phyloP scores from a whole-genome alignment of 768 basidiomycete species.

The Candolleomyces eurysporus region DNA sequence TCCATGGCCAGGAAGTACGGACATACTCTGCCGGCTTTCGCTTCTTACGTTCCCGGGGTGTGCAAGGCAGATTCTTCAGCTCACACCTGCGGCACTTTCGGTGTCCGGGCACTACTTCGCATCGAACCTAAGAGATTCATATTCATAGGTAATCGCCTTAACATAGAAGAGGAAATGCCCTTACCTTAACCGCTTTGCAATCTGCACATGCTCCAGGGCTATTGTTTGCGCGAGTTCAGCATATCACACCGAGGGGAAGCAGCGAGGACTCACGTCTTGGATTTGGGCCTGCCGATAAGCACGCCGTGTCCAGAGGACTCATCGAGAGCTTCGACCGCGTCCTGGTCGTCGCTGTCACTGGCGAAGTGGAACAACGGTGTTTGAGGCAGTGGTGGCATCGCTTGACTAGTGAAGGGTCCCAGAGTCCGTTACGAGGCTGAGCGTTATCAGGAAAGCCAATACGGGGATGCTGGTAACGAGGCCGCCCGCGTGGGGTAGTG shows the following conservation, averaged over 20 bases:
- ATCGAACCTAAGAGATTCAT: conserved; percentile 41
- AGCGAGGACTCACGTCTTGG: not conserved
- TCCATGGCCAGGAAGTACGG: not conserved
- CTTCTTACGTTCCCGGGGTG: conserved; percentile 50
- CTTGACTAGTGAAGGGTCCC: not conserved
- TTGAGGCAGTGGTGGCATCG: not conserved
- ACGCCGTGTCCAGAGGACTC: conserved; percentile 2
- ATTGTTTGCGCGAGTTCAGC: not conserved
- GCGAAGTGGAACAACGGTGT: not conserved
- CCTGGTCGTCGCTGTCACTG: conserved; percentile 9
- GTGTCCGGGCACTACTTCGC: conserved; percentile 47
- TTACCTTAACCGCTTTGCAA: conserved; percentile 54
- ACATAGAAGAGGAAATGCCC: no score
- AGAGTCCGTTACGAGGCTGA: not conserved
- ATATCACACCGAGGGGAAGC: not conserved
- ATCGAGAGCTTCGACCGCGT: conserved; percentile 8
- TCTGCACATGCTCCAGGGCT: conserved; percentile 56
- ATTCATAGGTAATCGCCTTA: not conserved
- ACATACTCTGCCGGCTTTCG: conserved; percentile 56
- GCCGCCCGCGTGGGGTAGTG: no score
- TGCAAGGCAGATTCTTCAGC: conserved; percentile 43
- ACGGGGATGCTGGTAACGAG: no score
- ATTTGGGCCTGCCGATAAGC: not conserved
- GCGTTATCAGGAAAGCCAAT: no score
- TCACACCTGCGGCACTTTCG: conserved; percentile 48